Percentiles rank a stretch among this genome's conserved stretches.
Evolutionary conservation across 106 monocot genomes (phyloP).

Genomic region (Ottelia alismoides): DNA sequence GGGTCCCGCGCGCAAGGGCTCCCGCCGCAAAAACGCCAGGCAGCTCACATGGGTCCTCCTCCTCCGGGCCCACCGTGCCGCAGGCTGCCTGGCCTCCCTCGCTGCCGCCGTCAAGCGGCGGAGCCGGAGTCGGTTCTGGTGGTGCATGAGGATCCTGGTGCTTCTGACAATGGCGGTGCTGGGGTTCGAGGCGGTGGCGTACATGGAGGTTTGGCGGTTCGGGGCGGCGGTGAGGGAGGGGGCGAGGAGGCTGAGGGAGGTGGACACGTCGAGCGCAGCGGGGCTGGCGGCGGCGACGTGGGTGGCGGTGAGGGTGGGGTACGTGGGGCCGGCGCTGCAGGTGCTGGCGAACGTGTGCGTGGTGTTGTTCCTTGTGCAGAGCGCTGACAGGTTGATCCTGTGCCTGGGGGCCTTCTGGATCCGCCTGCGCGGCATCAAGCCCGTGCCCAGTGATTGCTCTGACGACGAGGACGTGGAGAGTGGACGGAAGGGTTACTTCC

Average conservation of each 20-base stretch:
- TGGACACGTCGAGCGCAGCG: conserved; percentile 20
- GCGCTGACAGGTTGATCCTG: conserved; percentile 62
- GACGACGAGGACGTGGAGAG: conserved; percentile 28
- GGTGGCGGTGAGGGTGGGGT: conserved; percentile 37
- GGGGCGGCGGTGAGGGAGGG: conserved; percentile 4
- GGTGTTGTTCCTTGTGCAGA: conserved; percentile 83
- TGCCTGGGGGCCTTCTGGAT: conserved; percentile 88
- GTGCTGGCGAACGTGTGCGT: no score
- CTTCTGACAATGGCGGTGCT: conserved; percentile 37
- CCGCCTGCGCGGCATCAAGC: conserved; percentile 47
- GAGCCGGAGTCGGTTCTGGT: conserved; percentile 36
- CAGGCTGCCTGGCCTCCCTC: conserved; percentile 50
- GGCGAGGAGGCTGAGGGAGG: conserved; percentile 10
- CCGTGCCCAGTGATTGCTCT: conserved; percentile 3
- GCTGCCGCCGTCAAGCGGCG: conserved; percentile 13
- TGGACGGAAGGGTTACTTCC: conserved; percentile 21
- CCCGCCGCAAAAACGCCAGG: conserved; percentile 42
- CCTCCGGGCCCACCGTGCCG: conserved; percentile 63
- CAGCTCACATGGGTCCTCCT: conserved; percentile 81
- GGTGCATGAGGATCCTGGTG: conserved; percentile 39
- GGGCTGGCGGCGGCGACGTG: conserved; percentile 31
- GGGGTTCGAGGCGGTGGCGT: conserved; percentile 35
- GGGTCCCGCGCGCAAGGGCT: conserved; percentile 2
- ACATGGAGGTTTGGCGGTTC: conserved; percentile 30
- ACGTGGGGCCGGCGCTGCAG: conserved; percentile 64